Conservation (phyloP, 352 stramenopile genomes). For the Pythium chondricola region DNA sequence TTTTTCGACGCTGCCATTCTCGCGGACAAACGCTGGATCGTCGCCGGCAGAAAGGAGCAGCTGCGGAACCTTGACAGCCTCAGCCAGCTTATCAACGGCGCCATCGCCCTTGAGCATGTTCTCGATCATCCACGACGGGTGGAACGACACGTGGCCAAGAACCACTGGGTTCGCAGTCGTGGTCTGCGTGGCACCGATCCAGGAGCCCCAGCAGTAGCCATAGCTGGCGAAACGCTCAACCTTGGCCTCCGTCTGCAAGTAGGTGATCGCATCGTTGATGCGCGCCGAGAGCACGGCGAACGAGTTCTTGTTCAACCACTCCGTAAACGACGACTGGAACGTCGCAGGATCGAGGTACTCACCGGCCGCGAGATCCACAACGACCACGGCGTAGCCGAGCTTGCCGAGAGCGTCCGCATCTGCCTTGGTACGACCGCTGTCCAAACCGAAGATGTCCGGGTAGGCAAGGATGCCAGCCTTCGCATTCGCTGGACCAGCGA, state of each 20-base stretch:
- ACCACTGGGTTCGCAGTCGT: constrained; percentile 38
- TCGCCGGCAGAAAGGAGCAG: constrained; percentile 62
- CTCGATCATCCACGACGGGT: constrained; percentile 73
- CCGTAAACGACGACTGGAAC: constrained; percentile 25
- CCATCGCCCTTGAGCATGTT: constrained; percentile 69
- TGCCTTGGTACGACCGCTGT: constrained; percentile 76
- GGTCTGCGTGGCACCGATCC: constrained; percentile 54
- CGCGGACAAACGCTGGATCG: constrained; percentile 63
- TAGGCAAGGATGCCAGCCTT: constrained; percentile 64
- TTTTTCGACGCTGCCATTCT: constrained; percentile 63
- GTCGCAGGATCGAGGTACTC: constrained; percentile 44
- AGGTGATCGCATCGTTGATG: constrained; percentile 69
- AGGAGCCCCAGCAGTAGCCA: constrained; percentile 82
- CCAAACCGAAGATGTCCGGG: constrained; percentile 72
- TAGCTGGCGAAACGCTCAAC: constrained; percentile 64
- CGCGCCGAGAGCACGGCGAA: constrained; percentile 42
- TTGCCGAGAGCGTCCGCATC: constrained; percentile 69
- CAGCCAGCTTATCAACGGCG: constrained; percentile 60
- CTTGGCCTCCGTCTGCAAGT: constrained; percentile 56
- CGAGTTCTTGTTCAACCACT: constrained; percentile 69
- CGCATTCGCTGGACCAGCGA: constrained; percentile 53
- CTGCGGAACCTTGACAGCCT: constrained; percentile 68
- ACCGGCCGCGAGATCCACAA: constrained; percentile 57
- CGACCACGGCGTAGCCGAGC: constrained; percentile 67
- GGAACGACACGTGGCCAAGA: constrained; percentile 70